Evolutionary conservation across 177 flowering plant genomes (phyloP).

Genomic region (Vitis hybrid): DNA sequence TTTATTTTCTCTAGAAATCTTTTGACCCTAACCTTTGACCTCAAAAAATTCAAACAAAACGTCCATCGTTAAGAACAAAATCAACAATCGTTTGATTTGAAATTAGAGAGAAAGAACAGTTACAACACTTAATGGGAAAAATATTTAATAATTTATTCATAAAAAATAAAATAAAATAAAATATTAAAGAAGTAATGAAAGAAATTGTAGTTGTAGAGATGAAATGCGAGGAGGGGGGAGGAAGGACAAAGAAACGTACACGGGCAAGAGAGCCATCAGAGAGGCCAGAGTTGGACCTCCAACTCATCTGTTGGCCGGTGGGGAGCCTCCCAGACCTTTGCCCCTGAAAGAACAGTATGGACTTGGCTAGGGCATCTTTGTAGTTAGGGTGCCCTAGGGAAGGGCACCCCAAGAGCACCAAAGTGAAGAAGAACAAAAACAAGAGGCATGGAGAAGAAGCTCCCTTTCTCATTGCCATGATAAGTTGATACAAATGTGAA

Average conservation of each 20-base stretch:
- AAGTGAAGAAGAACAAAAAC: constrained; percentile 9
- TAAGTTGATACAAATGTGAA: background rate
- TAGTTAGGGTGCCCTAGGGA: constrained; percentile 55
- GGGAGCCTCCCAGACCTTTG: constrained; percentile 85
- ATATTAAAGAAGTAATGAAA: background rate
- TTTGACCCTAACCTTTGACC: background rate
- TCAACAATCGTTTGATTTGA: too few relatives aligned
- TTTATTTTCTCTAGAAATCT: background rate
- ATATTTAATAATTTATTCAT: background rate
- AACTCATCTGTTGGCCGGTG: constrained; percentile 37
- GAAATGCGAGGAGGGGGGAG: background rate
- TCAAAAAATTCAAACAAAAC: background rate
- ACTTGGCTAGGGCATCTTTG: constrained; percentile 68
- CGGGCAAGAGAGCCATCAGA: constrained; percentile 52
- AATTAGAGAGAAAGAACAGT: too few relatives aligned
- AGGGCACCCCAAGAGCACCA: constrained; percentile 8
- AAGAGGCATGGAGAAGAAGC: constrained; percentile 16
- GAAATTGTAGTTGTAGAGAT: background rate
- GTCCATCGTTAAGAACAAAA: too few relatives aligned
- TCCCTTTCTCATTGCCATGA: constrained; percentile 16
- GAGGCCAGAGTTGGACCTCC: constrained; percentile 69
- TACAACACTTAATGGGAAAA: too few relatives aligned
- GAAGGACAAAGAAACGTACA: constrained; percentile 26
- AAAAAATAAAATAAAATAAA: background rate
- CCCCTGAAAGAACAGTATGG: constrained; percentile 82